Percentiles rank a stretch among this genome's conserved stretches.
These are phyloP conservation scores for Arthrobotrys sinensis DNA, from an alignment of 2,329 filamentous ascomycete species.

Conservation along the genomic window DNA sequence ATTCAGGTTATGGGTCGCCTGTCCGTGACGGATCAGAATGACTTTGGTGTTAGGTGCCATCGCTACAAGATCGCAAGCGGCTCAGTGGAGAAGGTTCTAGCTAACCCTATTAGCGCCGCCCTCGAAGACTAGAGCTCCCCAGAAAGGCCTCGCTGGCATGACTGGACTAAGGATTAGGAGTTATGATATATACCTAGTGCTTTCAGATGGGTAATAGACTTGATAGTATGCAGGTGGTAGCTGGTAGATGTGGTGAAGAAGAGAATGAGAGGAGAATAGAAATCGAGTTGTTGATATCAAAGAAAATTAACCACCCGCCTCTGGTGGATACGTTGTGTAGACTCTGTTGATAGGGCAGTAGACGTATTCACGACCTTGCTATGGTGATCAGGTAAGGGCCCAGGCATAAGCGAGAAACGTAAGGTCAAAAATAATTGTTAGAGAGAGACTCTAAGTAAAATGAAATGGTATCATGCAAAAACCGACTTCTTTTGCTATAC, in stretches of 20 bases:
- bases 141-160: background rate
- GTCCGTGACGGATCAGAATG: slow-evolving; percentile 55
- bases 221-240: background rate
- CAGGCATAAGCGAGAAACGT: background rate
- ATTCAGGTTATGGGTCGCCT: slow-evolving; percentile 52
- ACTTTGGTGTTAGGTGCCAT: slow-evolving; percentile 57
- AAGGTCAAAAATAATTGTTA: background rate
- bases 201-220: background rate
- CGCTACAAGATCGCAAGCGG: background rate
- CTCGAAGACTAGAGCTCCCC: background rate
- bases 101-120: background rate
- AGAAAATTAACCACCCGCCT: background rate
- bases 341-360: slow-evolving; percentile 9
- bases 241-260: background rate
- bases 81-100: background rate
- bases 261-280: background rate
- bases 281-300: background rate
- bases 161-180: background rate
- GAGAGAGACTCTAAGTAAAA: slow-evolving; percentile 11
- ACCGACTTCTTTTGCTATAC: slow-evolving; percentile 4
- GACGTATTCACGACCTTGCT: slow-evolving; percentile 2
- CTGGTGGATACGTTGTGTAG: background rate
- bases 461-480: slow-evolving; percentile 8
- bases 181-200: background rate
- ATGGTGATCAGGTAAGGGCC: background rate